phyloP scores from a whole-genome alignment of 441 rosid species.

The Populus hybrid region DNA sequence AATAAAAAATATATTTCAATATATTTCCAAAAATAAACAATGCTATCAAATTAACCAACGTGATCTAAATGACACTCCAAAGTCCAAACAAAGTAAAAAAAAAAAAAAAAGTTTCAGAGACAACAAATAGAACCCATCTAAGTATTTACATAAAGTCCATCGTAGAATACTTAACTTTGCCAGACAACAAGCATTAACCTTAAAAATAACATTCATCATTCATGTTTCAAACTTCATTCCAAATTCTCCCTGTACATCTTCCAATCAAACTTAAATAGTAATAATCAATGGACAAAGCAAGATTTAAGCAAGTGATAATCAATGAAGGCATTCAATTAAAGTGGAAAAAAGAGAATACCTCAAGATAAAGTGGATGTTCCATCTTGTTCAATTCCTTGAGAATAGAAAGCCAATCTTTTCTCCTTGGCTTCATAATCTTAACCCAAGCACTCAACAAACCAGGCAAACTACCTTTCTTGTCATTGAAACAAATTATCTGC shows the following conservation, averaged over 20 bases:
- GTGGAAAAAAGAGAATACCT: constrained; percentile 34
- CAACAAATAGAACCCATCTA: background rate
- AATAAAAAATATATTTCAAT: no score
- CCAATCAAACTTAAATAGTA: background rate
- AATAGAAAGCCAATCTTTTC: constrained; percentile 82
- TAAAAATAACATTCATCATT: background rate
- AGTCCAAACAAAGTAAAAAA: no score
- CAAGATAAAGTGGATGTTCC: constrained; percentile 59
- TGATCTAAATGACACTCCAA: no score
- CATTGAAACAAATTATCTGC: constrained; percentile 60
- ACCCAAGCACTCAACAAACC: constrained; percentile 68
- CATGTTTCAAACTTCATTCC: background rate
- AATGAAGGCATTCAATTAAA: background rate
- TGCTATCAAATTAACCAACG: no score
- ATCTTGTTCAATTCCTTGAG: constrained; percentile 57
- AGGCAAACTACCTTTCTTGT: constrained; percentile 32
- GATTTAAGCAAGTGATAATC: background rate
- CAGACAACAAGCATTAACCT: background rate
- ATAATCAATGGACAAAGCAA: background rate
- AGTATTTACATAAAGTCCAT: background rate
- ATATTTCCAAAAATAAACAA: no score
- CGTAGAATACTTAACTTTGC: background rate
- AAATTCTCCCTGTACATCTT: background rate
- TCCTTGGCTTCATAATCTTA: constrained; percentile 65
- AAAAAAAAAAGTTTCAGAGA: no score